Evolutionary conservation across 495 filamentous ascomycete genomes (phyloP).

Genomic region (Parathielavia appendiculata): DNA sequence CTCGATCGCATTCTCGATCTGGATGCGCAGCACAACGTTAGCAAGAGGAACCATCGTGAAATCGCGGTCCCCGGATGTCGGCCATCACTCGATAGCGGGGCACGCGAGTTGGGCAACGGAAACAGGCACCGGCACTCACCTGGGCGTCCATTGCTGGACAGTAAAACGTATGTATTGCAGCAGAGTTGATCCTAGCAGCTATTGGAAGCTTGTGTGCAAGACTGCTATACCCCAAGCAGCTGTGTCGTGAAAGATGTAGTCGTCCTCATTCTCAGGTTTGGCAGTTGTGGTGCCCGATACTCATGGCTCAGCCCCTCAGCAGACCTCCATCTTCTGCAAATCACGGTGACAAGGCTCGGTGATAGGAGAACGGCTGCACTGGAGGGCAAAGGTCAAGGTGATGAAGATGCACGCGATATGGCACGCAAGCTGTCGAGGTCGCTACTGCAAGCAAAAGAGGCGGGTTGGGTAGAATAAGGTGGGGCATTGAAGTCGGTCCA

Average conservation of each 20-base stretch:
- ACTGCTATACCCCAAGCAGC: constrained; percentile 34
- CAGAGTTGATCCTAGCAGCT: constrained; percentile 1
- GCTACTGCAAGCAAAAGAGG: constrained; percentile 7
- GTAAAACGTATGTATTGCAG: constrained; percentile 6
- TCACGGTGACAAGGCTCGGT: neutral
- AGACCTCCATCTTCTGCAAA: constrained; percentile 19
- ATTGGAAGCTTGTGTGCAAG: constrained; percentile 10
- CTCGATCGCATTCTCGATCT: constrained; percentile 91
- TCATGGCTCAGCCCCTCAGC: constrained; percentile 26
- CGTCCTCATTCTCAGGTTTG: constrained; percentile 32
- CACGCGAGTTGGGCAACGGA: constrained; percentile 13
- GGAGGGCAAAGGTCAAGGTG: neutral
- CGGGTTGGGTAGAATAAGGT: constrained; percentile 11
- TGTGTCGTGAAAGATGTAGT: constrained; percentile 16
- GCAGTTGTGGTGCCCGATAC: constrained; percentile 27
- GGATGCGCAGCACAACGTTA: constrained; percentile 12
- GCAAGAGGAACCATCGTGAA: neutral
- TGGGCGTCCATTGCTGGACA: constrained; percentile 33
- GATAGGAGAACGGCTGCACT: neutral
- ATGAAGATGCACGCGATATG: neutral
- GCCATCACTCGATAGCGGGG: constrained; percentile 14
- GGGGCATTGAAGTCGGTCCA: constrained; percentile 12
- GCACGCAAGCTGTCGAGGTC: neutral
- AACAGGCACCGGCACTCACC: constrained; percentile 21
- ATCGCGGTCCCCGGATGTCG: neutral